Evolutionary conservation across 2,329 filamentous ascomycete species (phyloP).

Genomic region (Hypoxylon sp.): DNA sequence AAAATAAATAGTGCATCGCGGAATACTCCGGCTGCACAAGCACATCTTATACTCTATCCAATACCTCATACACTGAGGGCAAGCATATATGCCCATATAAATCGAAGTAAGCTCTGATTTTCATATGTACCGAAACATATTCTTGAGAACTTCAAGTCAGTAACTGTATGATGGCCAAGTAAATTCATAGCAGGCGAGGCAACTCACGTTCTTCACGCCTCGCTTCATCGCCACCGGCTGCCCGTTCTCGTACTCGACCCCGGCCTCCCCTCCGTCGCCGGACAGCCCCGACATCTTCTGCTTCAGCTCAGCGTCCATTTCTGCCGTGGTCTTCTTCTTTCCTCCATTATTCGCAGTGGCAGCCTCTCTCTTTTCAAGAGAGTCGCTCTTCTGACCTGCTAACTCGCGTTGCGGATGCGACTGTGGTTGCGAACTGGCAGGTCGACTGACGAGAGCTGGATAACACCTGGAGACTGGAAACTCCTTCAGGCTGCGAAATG

Average conservation of each 20-base stretch:
- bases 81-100: too few species aligned
- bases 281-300: constrained; percentile 70
- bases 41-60: too few species aligned
- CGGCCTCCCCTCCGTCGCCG: constrained; percentile 74
- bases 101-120: too few species aligned
- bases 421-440: constrained; percentile 11
- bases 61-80: neutral
- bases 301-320: constrained; percentile 72
- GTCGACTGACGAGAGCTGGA: neutral
- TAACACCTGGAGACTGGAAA: neutral
- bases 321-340: constrained; percentile 62
- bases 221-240: constrained; percentile 76
- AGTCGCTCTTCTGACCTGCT: neutral
- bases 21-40: too few species aligned
- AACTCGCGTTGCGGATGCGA: neutral
- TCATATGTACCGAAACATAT: constrained; percentile 43
- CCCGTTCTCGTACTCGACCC: constrained; percentile 78
- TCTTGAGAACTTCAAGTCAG: constrained; percentile 14
- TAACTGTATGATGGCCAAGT: neutral
- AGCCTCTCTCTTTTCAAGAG: neutral
- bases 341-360: neutral
- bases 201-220: constrained; percentile 66
- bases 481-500: neutral
- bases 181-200: neutral
- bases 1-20: too few species aligned